Percentiles rank a stretch among this genome's conserved stretches.
Conservation (phyloP, 2,329 filamentous ascomycete genomes). For the Ophiognomonia clavigignenti-juglandacearum region DNA sequence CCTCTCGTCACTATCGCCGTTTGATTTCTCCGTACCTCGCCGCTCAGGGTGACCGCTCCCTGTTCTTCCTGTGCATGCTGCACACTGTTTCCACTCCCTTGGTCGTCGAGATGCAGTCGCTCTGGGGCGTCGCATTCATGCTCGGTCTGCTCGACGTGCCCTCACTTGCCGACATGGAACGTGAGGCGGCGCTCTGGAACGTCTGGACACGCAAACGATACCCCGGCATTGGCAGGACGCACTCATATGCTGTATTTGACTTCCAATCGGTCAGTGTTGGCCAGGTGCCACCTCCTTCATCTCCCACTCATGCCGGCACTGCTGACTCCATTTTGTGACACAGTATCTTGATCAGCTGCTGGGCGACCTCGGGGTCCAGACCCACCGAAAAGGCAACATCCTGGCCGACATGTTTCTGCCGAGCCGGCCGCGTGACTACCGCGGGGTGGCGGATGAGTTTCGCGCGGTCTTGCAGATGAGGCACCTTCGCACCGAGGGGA, state of each 20-base stretch:
- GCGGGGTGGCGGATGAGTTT: not conserved
- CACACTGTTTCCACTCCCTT: slow-evolving; percentile 33
- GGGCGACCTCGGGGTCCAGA: not conserved
- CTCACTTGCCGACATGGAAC: slow-evolving; percentile 26
- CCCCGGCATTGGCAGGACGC: not conserved
- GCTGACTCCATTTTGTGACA: slow-evolving; percentile 20
- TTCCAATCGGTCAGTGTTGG: not conserved
- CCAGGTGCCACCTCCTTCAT: too few species aligned
- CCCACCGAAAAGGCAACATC: not conserved
- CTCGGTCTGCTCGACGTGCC: slow-evolving; percentile 32
- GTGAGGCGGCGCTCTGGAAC: not conserved
- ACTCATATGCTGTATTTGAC: not conserved
- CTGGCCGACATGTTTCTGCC: not conserved
- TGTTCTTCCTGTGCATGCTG: slow-evolving; percentile 43
- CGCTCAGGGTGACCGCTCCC: slow-evolving; percentile 32
- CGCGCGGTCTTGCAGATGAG: too few species aligned
- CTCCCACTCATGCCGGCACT: too few species aligned
- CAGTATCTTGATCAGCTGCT: slow-evolving; percentile 41
- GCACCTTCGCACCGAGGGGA: too few species aligned
- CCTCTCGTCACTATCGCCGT: slow-evolving; percentile 22
- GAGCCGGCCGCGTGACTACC: not conserved
- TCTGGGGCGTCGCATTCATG: slow-evolving; percentile 56
- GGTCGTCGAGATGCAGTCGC: slow-evolving; percentile 35
- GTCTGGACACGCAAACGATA: slow-evolving; percentile 1
- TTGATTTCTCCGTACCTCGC: slow-evolving; percentile 23